Conservation (phyloP, 2,329 filamentous ascomycete genomes). For the Biscogniauxia sp. region DNA sequence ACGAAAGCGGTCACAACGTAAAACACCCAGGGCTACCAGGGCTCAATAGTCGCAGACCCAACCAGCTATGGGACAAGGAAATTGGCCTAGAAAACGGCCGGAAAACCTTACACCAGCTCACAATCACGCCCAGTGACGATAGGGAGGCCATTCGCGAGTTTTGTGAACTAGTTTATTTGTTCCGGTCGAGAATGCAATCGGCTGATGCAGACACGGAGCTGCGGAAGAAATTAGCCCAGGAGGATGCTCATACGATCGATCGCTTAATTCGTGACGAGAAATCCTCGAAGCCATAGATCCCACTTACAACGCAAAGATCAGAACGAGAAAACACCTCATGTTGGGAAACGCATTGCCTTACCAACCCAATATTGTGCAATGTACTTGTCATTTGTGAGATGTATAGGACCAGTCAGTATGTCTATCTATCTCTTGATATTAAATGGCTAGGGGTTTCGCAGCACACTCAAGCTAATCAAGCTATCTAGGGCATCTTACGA, state of each 20-base stretch:
- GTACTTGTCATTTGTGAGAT: neutral
- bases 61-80: slow-evolving; percentile 55
- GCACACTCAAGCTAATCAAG: neutral
- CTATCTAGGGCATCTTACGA: neutral
- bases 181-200: slow-evolving; percentile 22
- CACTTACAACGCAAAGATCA: neutral
- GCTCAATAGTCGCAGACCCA: slow-evolving; percentile 32
- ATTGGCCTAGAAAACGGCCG: slow-evolving; percentile 56
- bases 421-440: neutral
- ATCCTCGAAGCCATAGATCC: slow-evolving; percentile 10
- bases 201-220: slow-evolving; percentile 37
- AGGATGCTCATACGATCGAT: slow-evolving; percentile 50
- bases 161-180: slow-evolving; percentile 54
- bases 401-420: neutral
- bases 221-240: slow-evolving; percentile 43
- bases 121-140: slow-evolving; percentile 49
- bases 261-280: slow-evolving; percentile 44
- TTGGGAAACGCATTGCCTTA: neutral
- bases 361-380: neutral
- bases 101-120: slow-evolving; percentile 49
- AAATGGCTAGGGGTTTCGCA: neutral
- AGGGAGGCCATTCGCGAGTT: slow-evolving; percentile 62
- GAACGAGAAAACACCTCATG: neutral
- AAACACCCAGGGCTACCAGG: slow-evolving; percentile 7
- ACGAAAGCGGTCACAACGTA: slow-evolving; percentile 2